Evolutionary conservation across 2,329 filamentous ascomycete species (phyloP), one percentile per base, ranked within the genome.

Genomic region (Pyrenophora tritici-repentis): DNA sequence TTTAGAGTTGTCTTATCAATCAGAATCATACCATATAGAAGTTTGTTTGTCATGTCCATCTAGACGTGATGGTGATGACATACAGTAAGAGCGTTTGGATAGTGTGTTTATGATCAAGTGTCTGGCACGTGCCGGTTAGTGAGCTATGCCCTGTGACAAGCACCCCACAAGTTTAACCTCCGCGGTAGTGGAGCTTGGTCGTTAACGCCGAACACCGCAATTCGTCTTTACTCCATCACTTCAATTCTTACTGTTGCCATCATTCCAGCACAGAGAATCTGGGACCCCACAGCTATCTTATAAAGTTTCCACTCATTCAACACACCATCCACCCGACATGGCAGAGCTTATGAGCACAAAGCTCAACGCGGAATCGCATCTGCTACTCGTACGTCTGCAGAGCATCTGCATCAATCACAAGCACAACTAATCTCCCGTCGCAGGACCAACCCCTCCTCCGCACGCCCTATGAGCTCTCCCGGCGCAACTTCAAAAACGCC

Each of bases 361-460:
- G 74, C 82, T 92, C 62, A 88, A 89, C 66, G 86, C 89, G 61
- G 86, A 86, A 64, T 85, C 85, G 57, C 89, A 93, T 68, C 81
- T 92, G 40, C 82, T 92, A 51, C 84, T 93, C 47, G 87, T 89
- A 79, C 63, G 79, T 55, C 36, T 20, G 2, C 18, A 20, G 3
- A 3, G 18, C 18, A 20, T 5, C 18, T 20, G 18, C 18, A 20
- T 5, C 18, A 20, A 20, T 5, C 18, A 20, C 18, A 20, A 20
- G 33, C 31, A 18, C n/a, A 5, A 14, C 12, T 32, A 20, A 37
- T 44, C 37, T 45, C 38, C 36, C 51, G 45, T 50, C n/a, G 2
- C 59, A 93, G 91, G 94, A 99, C 70, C 93, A 97, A 83, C 89
- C 93, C 3, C 88, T 97, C 60, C 86, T 99, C 61, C 91, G 92